These are phyloP conservation scores for Wickerhamiella pararugosa DNA, from an alignment of 1,139 yeast species.

Conservation along the genomic window DNA sequence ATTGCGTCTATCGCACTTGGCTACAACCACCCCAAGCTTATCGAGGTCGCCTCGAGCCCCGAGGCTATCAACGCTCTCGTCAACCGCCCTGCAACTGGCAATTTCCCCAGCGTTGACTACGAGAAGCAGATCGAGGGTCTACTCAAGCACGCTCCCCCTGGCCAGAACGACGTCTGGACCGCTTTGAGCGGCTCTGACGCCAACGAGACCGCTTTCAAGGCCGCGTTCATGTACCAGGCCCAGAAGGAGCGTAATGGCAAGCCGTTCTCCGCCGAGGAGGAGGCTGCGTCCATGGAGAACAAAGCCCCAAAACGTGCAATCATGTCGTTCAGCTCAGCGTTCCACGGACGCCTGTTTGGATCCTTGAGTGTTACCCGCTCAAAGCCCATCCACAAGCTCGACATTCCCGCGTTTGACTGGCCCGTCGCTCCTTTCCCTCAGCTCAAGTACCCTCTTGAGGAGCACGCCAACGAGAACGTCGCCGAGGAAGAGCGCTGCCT, in stretches of 20 bases:
- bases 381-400: constrained; percentile 72
- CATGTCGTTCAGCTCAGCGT: constrained; percentile 55
- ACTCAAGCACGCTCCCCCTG: constrained; percentile 54
- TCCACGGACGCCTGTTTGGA: constrained; percentile 77
- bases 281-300: constrained; percentile 47
- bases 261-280: constrained; percentile 46
- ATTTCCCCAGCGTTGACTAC: constrained; percentile 53
- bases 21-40: constrained; percentile 59
- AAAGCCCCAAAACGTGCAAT: constrained; percentile 57
- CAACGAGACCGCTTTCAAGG: constrained; percentile 71
- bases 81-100: constrained; percentile 66
- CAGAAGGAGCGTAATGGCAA: constrained; percentile 37
- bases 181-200: constrained; percentile 77
- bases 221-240: constrained; percentile 66
- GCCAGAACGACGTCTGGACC: constrained; percentile 53
- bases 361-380: constrained; percentile 66
- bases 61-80: constrained; percentile 53
- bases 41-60: constrained; percentile 45
- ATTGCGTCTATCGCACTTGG: constrained; percentile 69
- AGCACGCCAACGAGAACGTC: constrained; percentile 38
- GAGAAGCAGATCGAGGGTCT: constrained; percentile 41
- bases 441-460: constrained; percentile 56
- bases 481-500: constrained; percentile 58
- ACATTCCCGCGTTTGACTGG: constrained; percentile 75
- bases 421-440: constrained; percentile 74